Base-by-base conservation (phyloP, 208 protist genomes). In the Trypanosoma avium region DNA sequence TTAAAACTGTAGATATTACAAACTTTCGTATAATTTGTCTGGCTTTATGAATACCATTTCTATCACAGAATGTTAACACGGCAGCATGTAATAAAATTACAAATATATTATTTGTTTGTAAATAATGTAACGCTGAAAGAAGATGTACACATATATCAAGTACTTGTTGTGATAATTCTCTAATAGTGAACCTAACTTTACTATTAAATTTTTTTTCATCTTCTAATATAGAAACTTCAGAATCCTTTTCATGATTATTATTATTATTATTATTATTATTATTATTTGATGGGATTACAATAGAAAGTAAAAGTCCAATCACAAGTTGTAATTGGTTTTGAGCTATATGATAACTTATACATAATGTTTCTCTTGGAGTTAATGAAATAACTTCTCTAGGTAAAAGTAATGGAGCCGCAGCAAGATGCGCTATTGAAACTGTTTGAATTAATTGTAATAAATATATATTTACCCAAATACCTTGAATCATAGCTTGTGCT, bases 381-480 rank as follows among this genome's bases (percentile, higher is more conserved):
- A 47, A 35, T n/a, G 67, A 63, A 3, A 70, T 8, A 3, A 72
- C 61, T 7, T 67, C 59, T 7, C 19, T 33, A 2, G 75, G 70
- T n/a, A 77, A 8, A 9, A 59, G 6, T 8, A 77, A 45, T 19
- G 64, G 65, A 6, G 54, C 48, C 9, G 61, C 52, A 47, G 40
- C 62, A 33, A 68, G 65, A 32, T 74, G 52, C 15, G 72, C 55
- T 2, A 38, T 13, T 24, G 70, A 77, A 22, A 82, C n/a, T 52
- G 82, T 43, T n/a, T 73, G 60, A 17, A 90, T 56, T 1, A 79
- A 67, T 53, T 78, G 78, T 56, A 87, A 33, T 12, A 81, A 61
- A 40, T 70, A 64, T 35, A 85, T n/a, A n/a, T 40, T 49, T 33
- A 81, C 35, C 80, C 80, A 85, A 29, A 13, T 47, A 35, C 67